Percentiles rank a stretch among this genome's conserved stretches.
These are phyloP conservation scores for Fusarium mundagurra DNA, from an alignment of 2,329 filamentous ascomycete species.

Conservation along the genomic window DNA sequence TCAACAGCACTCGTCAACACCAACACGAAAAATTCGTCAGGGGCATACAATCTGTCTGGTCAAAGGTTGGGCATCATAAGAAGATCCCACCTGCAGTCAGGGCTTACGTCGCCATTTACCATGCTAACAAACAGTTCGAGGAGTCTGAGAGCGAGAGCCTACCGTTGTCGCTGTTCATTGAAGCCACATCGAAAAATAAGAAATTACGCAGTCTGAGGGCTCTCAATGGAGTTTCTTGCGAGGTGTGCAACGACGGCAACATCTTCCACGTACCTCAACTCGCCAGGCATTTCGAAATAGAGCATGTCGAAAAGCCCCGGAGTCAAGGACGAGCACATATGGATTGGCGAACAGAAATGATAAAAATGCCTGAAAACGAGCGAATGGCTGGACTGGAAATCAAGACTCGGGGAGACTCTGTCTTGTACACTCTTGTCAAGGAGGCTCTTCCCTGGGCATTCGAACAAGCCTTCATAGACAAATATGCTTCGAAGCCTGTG, in stretches of 20 bases:
- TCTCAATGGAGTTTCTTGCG: slow-evolving; percentile 65
- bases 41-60: slow-evolving; percentile 71
- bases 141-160: slow-evolving; percentile 66
- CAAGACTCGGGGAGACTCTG: slow-evolving; percentile 44
- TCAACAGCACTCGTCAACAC: slow-evolving; percentile 48
- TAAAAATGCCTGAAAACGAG: slow-evolving; percentile 52
- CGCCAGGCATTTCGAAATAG: slow-evolving; percentile 65
- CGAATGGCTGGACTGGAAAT: slow-evolving; percentile 44
- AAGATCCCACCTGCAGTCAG: slow-evolving; percentile 70
- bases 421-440: slow-evolving; percentile 48
- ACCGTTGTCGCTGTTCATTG: slow-evolving; percentile 67
- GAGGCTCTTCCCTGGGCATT: slow-evolving; percentile 53
- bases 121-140: slow-evolving; percentile 67
- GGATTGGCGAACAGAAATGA: slow-evolving; percentile 60
- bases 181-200: slow-evolving; percentile 64
- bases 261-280: slow-evolving; percentile 68
- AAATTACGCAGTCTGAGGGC: slow-evolving; percentile 66
- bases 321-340: slow-evolving; percentile 35
- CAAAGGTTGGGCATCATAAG: slow-evolving; percentile 65
- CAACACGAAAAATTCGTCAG: slow-evolving; percentile 64
- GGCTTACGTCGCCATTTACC: slow-evolving; percentile 71
- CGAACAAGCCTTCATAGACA: slow-evolving; percentile 24
- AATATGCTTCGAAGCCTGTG: neutral
- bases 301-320: slow-evolving; percentile 49
- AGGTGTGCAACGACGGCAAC: slow-evolving; percentile 57